Evolutionary conservation across 2,329 filamentous ascomycete genomes (phyloP).

Genomic region (Dactylellina sp.): DNA sequence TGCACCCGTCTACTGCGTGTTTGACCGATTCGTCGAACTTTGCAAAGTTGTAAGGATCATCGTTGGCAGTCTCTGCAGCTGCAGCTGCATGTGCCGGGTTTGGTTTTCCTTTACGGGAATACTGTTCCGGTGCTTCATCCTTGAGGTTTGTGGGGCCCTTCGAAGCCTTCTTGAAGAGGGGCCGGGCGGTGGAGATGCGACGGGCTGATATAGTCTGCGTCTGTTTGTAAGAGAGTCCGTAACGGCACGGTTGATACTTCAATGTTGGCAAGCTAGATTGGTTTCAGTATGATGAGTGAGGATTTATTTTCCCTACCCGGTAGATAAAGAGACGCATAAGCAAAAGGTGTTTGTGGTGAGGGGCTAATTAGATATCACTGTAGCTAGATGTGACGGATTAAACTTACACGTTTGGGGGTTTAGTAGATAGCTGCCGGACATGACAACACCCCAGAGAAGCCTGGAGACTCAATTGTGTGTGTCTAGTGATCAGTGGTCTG

Average conservation of each 20-base stretch:
- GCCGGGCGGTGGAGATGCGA: slow-evolving; percentile 23
- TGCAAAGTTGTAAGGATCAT: slow-evolving; percentile 49
- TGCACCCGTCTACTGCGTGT: slow-evolving; percentile 41
- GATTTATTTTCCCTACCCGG: slow-evolving; percentile 11
- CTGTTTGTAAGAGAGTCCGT: not conserved
- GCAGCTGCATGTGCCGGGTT: slow-evolving; percentile 21
- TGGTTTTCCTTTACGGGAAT: slow-evolving; percentile 37
- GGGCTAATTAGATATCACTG: no score
- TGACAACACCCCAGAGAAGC: slow-evolving; percentile 2
- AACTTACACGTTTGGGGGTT: slow-evolving; percentile 18
- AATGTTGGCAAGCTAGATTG: slow-evolving; percentile 15
- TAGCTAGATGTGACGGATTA: no score
- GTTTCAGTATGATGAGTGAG: slow-evolving; percentile 13
- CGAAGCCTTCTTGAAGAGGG: slow-evolving; percentile 20
- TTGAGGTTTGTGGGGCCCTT: slow-evolving; percentile 30
- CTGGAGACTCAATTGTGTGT: slow-evolving; percentile 22
- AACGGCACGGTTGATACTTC: not conserved
- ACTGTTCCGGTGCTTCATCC: slow-evolving; percentile 36
- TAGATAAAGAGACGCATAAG: slow-evolving; percentile 21
- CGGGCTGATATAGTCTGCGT: not conserved
- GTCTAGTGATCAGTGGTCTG: slow-evolving; percentile 29
- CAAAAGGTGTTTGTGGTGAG: slow-evolving; percentile 4
- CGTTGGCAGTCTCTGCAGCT: slow-evolving; percentile 18
- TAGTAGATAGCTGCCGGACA: slow-evolving; percentile 16
- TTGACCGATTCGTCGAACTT: slow-evolving; percentile 55